Conservation (phyloP, 2,329 filamentous ascomycete species). For the Pseudogymnoascus pannorum region DNA sequence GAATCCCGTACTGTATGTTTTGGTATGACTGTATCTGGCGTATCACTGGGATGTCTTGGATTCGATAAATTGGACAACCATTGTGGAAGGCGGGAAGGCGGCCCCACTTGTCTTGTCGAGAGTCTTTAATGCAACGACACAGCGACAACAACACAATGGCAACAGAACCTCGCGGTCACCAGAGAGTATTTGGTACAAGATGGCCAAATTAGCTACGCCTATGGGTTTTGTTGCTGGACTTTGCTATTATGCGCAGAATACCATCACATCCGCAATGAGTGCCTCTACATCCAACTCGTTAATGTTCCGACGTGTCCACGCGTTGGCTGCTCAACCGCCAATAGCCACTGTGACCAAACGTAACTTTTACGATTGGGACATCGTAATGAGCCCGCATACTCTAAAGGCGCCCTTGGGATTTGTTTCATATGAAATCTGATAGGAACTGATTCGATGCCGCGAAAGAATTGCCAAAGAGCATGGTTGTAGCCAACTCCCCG, state of each 20-base stretch:
- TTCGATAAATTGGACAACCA: too few relatives aligned
- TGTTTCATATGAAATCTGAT: too few relatives aligned
- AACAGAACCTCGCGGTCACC: not conserved
- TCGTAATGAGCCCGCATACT: not conserved
- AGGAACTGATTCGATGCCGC: not conserved
- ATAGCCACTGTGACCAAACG: not conserved
- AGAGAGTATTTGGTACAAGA: not conserved
- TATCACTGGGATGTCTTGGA: not conserved
- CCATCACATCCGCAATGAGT: not conserved
- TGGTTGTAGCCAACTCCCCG: too few relatives aligned
- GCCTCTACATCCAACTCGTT: not conserved
- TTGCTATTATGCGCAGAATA: not conserved
- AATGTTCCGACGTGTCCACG: not conserved
- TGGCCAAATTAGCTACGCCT: not conserved
- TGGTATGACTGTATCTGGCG: not conserved
- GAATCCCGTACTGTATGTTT: not conserved
- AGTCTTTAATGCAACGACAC: not conserved
- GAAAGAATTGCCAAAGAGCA: not conserved
- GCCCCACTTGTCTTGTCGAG: not conserved
- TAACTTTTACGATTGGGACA: not conserved
- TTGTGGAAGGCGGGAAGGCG: too few relatives aligned
- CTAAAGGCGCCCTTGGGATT: too few relatives aligned
- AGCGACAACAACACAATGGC: not conserved
- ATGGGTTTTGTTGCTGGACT: not conserved
- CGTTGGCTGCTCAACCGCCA: not conserved